These are phyloP conservation scores for Antrodiella citrinella DNA, from an alignment of 768 basidiomycete species.

Conservation along the genomic window DNA sequence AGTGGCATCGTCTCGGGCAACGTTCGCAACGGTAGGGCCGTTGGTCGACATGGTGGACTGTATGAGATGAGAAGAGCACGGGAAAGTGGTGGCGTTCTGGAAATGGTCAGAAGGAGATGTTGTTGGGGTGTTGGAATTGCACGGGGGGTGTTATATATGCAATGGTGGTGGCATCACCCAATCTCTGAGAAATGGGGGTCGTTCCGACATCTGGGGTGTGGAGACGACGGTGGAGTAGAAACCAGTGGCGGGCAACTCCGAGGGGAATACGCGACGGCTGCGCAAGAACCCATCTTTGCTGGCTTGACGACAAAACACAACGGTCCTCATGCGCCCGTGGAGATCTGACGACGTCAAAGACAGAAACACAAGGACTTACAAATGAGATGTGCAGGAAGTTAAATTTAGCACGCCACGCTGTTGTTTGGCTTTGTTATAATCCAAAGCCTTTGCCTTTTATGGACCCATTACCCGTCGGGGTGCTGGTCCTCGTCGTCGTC, in stretches of 20 bases:
- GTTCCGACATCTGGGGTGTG: not conserved
- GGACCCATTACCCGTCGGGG: not conserved
- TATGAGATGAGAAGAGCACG: not conserved
- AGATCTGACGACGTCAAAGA: too few species aligned
- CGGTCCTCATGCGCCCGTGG: not conserved
- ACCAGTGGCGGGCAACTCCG: not conserved
- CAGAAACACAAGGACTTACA: too few species aligned
- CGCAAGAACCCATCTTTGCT: not conserved
- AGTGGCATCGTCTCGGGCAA: conserved; percentile 4
- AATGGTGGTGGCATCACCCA: not conserved
- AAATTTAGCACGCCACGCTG: too few species aligned
- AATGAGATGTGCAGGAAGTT: too few species aligned
- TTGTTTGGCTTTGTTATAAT: conserved; percentile 11
- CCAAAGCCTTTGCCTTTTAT: conserved; percentile 3
- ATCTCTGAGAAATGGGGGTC: not conserved
- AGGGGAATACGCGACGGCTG: not conserved
- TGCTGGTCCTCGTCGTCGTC: too few species aligned
- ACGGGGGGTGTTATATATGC: not conserved
- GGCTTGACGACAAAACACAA: not conserved
- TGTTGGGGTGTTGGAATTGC: not conserved
- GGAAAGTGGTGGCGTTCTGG: not conserved
- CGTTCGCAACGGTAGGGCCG: not conserved
- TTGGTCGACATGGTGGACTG: conserved; percentile 5
- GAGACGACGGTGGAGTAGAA: not conserved
- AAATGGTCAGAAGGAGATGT: not conserved